Evolutionary conservation across 1,284 basidiomycete species (phyloP).

Genomic region (Cutaneotrichosporon dermatis): DNA sequence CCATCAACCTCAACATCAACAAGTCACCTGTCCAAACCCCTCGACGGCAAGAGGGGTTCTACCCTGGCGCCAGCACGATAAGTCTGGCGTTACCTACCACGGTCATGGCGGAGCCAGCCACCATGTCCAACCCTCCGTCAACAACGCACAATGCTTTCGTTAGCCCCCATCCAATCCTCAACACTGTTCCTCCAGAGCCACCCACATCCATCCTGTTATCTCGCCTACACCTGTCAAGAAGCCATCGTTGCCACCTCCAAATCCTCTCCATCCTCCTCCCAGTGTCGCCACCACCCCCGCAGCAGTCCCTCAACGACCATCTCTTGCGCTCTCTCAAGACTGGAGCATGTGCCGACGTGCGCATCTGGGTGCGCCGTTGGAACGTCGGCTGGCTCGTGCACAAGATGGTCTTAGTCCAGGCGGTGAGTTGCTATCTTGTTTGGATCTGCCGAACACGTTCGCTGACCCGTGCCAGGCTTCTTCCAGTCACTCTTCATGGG

Average conservation of each 20-base stretch:
- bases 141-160: neutral
- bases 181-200: neutral
- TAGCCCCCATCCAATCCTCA: neutral
- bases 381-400: constrained; percentile 70
- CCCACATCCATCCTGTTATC: neutral
- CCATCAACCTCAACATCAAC: neutral
- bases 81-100: neutral
- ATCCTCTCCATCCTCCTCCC: constrained; percentile 11
- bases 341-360: constrained; percentile 68
- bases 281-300: constrained; percentile 23
- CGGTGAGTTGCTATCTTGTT: constrained; percentile 54
- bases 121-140: neutral
- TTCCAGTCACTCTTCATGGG: constrained; percentile 77
- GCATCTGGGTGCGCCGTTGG: constrained; percentile 69
- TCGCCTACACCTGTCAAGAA: constrained; percentile 13
- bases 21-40: neutral
- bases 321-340: constrained; percentile 69
- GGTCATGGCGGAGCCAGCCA: neutral
- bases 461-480: constrained; percentile 58
- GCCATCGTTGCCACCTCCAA: constrained; percentile 4
- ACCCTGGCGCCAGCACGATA: neutral
- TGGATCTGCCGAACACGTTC: neutral
- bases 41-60: neutral
- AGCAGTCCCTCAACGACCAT: constrained; percentile 51
- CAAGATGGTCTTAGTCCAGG: constrained; percentile 76